phyloP scores from a whole-genome alignment of 1,284 basidiomycete genomes.

The Tremellales sp. region DNA sequence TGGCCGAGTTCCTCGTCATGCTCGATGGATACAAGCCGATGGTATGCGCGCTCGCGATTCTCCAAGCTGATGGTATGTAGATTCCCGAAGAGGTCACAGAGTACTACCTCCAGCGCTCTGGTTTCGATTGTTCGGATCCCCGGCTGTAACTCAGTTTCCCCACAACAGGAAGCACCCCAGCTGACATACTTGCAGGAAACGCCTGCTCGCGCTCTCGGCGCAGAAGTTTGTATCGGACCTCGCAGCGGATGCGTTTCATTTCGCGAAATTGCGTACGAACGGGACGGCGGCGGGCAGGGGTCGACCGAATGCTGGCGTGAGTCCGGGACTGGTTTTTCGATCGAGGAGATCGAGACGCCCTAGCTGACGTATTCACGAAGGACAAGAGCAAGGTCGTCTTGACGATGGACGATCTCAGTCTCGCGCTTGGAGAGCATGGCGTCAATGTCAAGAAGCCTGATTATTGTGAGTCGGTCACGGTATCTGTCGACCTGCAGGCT shows the following conservation, averaged over 20 bases:
- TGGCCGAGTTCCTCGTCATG: conserved; percentile 93
- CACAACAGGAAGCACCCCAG: not conserved
- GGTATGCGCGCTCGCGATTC: conserved; percentile 53
- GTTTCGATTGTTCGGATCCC: conserved; percentile 93
- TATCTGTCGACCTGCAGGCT: too few species aligned
- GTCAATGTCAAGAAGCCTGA: conserved; percentile 91
- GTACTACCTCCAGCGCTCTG: conserved; percentile 92
- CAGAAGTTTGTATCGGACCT: conserved; percentile 99
- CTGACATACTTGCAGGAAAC: conserved; percentile 61
- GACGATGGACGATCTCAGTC: conserved; percentile 93
- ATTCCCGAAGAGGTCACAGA: conserved; percentile 98
- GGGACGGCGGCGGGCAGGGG: conserved; percentile 49
- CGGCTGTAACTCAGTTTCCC: conserved; percentile 62
- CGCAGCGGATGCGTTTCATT: conserved; percentile 93
- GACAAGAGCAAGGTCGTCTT: conserved; percentile 94
- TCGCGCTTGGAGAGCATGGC: conserved; percentile 91
- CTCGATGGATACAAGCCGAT: conserved; percentile 95
- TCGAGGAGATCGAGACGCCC: not conserved
- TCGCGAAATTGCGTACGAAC: conserved; percentile 82
- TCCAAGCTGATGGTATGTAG: conserved; percentile 49
- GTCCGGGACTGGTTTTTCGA: conserved; percentile 17
- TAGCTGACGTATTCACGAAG: conserved; percentile 44
- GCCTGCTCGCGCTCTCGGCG: conserved; percentile 88
- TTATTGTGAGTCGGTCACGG: conserved; percentile 53
- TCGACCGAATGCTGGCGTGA: conserved; percentile 34